Conservation (phyloP, 306 rosid genomes). For the Mucuna pruriens region DNA sequence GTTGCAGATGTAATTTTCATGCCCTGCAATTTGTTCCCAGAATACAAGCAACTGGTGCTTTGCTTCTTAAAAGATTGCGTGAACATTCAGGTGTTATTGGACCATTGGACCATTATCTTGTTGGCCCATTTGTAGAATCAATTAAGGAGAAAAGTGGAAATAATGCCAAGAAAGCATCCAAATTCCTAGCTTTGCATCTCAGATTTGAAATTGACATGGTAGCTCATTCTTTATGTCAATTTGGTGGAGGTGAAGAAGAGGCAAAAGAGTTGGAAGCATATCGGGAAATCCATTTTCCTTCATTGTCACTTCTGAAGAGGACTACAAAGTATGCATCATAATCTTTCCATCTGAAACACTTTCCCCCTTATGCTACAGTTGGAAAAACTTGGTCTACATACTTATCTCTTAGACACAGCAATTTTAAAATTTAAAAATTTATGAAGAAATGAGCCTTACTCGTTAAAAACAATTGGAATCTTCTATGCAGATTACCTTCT, state of each 20-base stretch:
- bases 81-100: constrained; percentile 60
- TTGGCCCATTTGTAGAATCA: constrained; percentile 69
- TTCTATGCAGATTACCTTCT: constrained; percentile 76
- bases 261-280: constrained; percentile 84
- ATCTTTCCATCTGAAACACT: constrained; percentile 26
- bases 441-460: constrained; percentile 15
- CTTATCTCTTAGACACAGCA: neutral
- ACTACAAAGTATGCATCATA: constrained; percentile 68
- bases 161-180: constrained; percentile 67
- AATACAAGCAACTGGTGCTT: constrained; percentile 91
- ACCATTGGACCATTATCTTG: constrained; percentile 69
- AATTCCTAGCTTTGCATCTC: constrained; percentile 91
- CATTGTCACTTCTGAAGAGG: constrained; percentile 66
- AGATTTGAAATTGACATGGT: constrained; percentile 99
- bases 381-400: neutral
- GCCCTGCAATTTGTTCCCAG: constrained; percentile 92
- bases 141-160: constrained; percentile 43
- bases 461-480: constrained; percentile 26
- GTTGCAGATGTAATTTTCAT: constrained; percentile 99
- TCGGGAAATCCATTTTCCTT: constrained; percentile 92
- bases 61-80: constrained; percentile 89
- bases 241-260: constrained; percentile 96
- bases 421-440: constrained; percentile 14
- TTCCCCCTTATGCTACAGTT: neutral
- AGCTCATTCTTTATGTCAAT: constrained; percentile 96